Base-by-base conservation (phyloP, 495 filamentous ascomycete genomes). In the Parmelia sp. region DNA sequence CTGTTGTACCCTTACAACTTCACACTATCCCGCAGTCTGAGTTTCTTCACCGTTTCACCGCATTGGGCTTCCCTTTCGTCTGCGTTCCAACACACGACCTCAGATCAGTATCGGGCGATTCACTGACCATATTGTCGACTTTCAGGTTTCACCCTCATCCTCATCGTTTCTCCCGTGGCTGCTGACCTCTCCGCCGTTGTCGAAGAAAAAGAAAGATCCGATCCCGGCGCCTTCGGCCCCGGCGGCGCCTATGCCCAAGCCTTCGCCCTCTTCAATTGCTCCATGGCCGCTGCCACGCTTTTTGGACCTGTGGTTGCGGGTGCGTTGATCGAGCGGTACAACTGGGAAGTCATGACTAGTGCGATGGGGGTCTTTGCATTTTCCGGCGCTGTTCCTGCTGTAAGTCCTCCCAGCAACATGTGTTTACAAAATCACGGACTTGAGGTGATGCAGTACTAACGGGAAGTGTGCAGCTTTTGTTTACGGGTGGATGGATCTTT, bases 271-370 rank as follows among this genome's bases (percentile, higher is more conserved):
- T 87, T 81, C 61, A 84, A 83, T 60, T 79, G 77, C 64, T 78
- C 81, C 0, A 86, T 81, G 58, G 86, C 86, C 0, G 75, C 83
- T 0, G 86, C 85, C 1, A 81, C 80, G 23, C 75, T 85, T 0
- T 74, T 86, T 37, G 86, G 87, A 4, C 84, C 87, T 62, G 75
- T 87, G 42, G 83, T 81, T 74, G 84, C 81, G 14, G 87, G 86
- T 0, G 86, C 84, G 55, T 75, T 90, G 39, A 74, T 79, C 12
- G 77, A 82, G 21, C 70, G 72, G 19, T 79, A 78, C 44, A 87
- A 86, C 12, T 90, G 87, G 87, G 79, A 77, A 0, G 83, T 82
- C 0, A 79, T 86, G 79, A 76, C 78, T 10, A 85, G 81, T 81
- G 78, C 75, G 9, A 73, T 88, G 65, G 85, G 69, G 0, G 33